phyloP scores from a whole-genome alignment of 1,139 yeast genomes.

The Insectozyma bohioensis region DNA sequence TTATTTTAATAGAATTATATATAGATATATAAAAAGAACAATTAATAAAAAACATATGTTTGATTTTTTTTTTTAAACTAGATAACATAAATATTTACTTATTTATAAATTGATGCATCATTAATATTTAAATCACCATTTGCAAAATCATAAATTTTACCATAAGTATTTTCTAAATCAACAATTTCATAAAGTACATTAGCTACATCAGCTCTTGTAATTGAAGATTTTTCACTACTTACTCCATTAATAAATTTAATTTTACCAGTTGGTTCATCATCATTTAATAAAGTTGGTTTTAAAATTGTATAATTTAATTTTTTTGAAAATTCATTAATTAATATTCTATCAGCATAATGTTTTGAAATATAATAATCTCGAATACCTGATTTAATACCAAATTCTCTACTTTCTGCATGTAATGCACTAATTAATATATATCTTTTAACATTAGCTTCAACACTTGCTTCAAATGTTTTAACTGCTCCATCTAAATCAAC shows the following conservation, averaged over 20 bases:
- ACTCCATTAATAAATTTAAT: slow-evolving; percentile 19
- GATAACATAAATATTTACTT: slow-evolving; percentile 23
- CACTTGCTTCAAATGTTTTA: slow-evolving; percentile 57
- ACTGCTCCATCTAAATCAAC: slow-evolving; percentile 67
- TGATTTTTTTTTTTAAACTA: slow-evolving; percentile 71
- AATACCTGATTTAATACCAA: slow-evolving; percentile 27
- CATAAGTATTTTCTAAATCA: slow-evolving; percentile 23
- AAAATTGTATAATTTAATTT: slow-evolving; percentile 52
- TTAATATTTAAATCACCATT: slow-evolving; percentile 18
- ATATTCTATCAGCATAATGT: slow-evolving; percentile 54
- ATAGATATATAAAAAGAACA: slow-evolving; percentile 4
- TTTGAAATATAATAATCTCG: slow-evolving; percentile 52
- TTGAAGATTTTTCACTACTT: slow-evolving; percentile 17
- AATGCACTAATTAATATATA: slow-evolving; percentile 58
- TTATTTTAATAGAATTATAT: slow-evolving; percentile 43
- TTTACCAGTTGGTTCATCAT: slow-evolving; percentile 40
- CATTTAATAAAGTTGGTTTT: slow-evolving; percentile 47
- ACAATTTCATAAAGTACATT: slow-evolving; percentile 22
- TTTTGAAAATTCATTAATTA: slow-evolving; percentile 31
- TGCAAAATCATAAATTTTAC: slow-evolving; percentile 27
- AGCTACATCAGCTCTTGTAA: slow-evolving; percentile 35
- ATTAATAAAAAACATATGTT: slow-evolving; percentile 20
- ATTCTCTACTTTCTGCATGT: slow-evolving; percentile 49
- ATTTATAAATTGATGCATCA: slow-evolving; percentile 8
- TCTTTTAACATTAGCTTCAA: slow-evolving; percentile 44